Percentiles rank a stretch among this genome's conserved stretches.
phyloP scores from a whole-genome alignment of 495 filamentous ascomycete species.

The Amphirosellinia nigrospora region DNA sequence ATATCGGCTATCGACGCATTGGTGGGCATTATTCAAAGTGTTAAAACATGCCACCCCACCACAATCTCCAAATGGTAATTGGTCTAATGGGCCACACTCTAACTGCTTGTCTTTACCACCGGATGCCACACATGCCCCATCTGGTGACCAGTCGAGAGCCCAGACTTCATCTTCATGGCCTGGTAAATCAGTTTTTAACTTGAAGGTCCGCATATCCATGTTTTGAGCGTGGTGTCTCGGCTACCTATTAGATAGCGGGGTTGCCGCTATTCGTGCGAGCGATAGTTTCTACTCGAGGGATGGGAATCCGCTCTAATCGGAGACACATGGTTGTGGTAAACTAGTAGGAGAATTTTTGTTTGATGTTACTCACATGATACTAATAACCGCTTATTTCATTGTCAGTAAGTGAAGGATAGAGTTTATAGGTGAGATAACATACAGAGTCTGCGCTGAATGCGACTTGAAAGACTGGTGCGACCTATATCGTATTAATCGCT shows the following conservation, averaged over 20 bases:
- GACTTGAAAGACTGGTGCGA: constrained; percentile 89
- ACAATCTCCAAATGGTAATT: constrained; percentile 19
- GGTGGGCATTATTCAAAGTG: not conserved
- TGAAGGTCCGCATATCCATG: constrained; percentile 87
- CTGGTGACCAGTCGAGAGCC: constrained; percentile 87
- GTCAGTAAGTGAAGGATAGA: constrained; percentile 12
- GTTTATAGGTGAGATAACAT: constrained; percentile 20
- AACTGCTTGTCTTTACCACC: constrained; percentile 94
- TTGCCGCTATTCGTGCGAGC: not conserved
- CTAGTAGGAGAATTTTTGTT: not conserved
- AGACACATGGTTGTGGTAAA: not conserved
- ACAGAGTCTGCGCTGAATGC: constrained; percentile 86
- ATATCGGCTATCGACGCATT: constrained; percentile 6
- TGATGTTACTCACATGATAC: constrained; percentile 24
- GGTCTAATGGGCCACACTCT: constrained; percentile 78
- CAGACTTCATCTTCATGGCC: constrained; percentile 96
- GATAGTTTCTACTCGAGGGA: constrained; percentile 64
- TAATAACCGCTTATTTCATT: constrained; percentile 18
- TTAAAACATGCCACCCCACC: not conserved
- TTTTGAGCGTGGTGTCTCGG: constrained; percentile 93
- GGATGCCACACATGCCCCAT: constrained; percentile 82
- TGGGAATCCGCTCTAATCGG: constrained; percentile 30
- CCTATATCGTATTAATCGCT: constrained; percentile 33
- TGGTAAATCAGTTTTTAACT: constrained; percentile 82
- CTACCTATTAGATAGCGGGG: constrained; percentile 12